These are phyloP conservation scores for Gardenia jasminoides DNA, from an alignment of 257 asterid genomes.

Conservation along the genomic window DNA sequence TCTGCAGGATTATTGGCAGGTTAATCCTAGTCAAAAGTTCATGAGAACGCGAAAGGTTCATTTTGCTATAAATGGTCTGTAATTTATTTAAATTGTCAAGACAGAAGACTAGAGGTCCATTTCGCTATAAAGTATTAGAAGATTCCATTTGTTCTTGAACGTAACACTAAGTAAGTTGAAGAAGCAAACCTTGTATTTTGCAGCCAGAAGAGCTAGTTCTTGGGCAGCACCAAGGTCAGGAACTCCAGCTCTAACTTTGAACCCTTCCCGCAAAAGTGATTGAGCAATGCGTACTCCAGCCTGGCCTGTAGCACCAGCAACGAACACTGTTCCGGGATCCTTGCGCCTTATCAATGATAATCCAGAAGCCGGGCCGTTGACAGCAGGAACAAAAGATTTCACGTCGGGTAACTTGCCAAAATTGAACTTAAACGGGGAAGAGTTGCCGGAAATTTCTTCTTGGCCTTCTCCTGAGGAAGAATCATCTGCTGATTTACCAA, in stretches of 20 bases:
- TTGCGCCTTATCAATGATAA: constrained; percentile 63
- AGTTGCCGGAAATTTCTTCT: constrained; percentile 27
- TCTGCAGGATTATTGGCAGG: constrained; percentile 34
- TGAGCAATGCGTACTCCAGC: constrained; percentile 88
- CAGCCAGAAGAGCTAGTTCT: constrained; percentile 81
- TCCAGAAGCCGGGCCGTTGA: constrained; percentile 49
- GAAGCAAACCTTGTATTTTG: constrained; percentile 61
- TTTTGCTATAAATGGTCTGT: too few relatives aligned
- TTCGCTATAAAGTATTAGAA: background rate
- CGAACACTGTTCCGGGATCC: constrained; percentile 85
- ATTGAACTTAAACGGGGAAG: constrained; percentile 59
- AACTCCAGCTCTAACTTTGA: constrained; percentile 92
- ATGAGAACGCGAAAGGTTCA: too few relatives aligned
- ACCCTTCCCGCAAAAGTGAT: constrained; percentile 72
- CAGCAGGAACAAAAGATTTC: constrained; percentile 57
- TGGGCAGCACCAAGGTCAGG: constrained; percentile 84
- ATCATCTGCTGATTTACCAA: constrained; percentile 32
- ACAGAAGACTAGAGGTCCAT: background rate
- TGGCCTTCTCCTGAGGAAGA: constrained; percentile 23
- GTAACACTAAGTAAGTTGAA: background rate
- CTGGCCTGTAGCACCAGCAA: constrained; percentile 89
- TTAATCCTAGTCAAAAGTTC: background rate
- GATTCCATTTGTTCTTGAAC: background rate
- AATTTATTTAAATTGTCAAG: background rate
- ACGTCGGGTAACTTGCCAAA: constrained; percentile 61